A percentile compares a stretch with the other conserved stretches of the same genome.
Conservation (phyloP, 1,139 yeast genomes). For the Candida pseudocylindracea region DNA sequence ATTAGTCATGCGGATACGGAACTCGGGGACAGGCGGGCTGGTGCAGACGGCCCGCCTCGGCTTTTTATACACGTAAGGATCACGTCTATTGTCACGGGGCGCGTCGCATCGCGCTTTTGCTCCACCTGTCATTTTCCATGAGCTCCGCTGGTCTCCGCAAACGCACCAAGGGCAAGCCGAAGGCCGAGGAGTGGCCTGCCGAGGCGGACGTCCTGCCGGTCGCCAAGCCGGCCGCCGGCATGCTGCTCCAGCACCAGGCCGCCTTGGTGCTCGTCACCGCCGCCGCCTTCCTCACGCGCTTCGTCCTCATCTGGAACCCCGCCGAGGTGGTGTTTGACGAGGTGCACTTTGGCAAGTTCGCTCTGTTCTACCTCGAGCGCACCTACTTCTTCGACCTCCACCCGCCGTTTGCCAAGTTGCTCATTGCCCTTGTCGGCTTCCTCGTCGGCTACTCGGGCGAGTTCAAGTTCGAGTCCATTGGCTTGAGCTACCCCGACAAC, state of each 20-base stretch:
- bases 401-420: constrained; percentile 91
- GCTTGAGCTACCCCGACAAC: constrained; percentile 53
- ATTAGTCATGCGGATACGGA: too few species aligned
- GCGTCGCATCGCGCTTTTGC: too few species aligned
- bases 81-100: too few species aligned
- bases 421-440: constrained; percentile 83
- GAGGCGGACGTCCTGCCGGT: too few species aligned
- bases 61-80: too few species aligned
- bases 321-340: constrained; percentile 91
- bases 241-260: constrained; percentile 11
- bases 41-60: too few species aligned
- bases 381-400: constrained; percentile 89
- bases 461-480: constrained; percentile 81
- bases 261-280: constrained; percentile 29
- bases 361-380: constrained; percentile 65
- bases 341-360: constrained; percentile 94
- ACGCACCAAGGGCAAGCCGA: too few species aligned
- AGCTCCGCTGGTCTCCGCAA: too few species aligned
- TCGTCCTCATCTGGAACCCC: constrained; percentile 50
- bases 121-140: too few species aligned
- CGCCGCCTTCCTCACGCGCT: constrained; percentile 51
- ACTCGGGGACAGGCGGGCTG: too few species aligned
- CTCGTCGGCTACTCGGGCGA: constrained; percentile 73
- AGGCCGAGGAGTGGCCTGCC: too few species aligned
- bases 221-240: too few species aligned